phyloP scores from a whole-genome alignment of 495 filamentous ascomycete species.

The Neurospora sp. region DNA sequence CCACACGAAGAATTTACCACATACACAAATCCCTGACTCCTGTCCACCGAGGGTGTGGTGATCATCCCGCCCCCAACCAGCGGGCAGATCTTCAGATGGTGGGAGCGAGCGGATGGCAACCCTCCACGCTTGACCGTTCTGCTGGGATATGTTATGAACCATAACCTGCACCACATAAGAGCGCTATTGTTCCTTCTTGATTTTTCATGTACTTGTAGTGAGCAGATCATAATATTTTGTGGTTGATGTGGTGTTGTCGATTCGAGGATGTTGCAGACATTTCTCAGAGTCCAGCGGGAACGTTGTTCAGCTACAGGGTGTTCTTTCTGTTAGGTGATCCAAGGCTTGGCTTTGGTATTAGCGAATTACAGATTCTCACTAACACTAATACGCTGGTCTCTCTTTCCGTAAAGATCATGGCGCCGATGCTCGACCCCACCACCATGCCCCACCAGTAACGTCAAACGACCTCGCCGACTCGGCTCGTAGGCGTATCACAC shows the following conservation, averaged over 20 bases:
- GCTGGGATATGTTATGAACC: neutral
- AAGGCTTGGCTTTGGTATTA: neutral
- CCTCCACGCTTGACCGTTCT: neutral
- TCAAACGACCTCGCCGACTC: neutral
- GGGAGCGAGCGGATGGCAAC: neutral
- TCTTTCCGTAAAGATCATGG: neutral
- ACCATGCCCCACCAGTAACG: neutral
- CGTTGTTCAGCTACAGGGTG: neutral
- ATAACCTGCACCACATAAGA: neutral
- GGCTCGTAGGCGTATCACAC: neutral
- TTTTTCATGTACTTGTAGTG: neutral
- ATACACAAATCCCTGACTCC: neutral
- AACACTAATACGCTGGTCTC: neutral
- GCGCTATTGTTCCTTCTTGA: neutral
- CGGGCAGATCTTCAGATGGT: neutral
- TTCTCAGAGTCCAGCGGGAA: neutral
- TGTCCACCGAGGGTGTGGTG: neutral
- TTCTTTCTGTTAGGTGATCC: neutral
- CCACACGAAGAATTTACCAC: neutral
- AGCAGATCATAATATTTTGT: neutral
- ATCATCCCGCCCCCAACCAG: neutral
- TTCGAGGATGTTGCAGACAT: neutral
- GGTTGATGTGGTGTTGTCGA: neutral
- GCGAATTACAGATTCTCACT: fast-evolving
- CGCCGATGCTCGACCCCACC: neutral